Conservation (phyloP, 2,329 filamentous ascomycete species). For the Epichloe uncinata region DNA sequence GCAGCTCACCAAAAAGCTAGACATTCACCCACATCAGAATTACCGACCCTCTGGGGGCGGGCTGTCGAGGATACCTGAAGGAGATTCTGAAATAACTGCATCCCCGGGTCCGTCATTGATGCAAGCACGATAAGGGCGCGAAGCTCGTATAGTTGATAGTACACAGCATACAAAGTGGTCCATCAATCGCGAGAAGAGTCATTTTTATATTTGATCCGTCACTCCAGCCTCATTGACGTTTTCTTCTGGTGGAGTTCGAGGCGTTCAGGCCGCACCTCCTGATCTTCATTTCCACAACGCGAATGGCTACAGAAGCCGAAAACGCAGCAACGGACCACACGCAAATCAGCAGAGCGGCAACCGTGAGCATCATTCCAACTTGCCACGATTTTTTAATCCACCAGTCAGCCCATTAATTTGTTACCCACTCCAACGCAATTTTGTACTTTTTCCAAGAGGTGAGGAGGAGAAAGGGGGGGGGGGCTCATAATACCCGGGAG, state of each 20-base stretch:
- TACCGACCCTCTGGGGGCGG: constrained; percentile 28
- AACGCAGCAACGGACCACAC: not conserved
- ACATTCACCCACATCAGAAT: constrained; percentile 43
- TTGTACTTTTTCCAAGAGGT: not conserved
- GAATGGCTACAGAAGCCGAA: not conserved
- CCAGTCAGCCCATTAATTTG: too few species aligned
- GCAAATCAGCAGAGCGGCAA: not conserved
- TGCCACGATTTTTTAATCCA: too few species aligned
- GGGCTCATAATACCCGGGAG: not conserved
- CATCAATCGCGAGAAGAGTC: too few species aligned
- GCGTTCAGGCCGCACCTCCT: not conserved
- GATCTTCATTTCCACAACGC: not conserved
- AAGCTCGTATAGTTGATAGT: not conserved
- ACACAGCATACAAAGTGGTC: too few species aligned
- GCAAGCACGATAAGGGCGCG: constrained; percentile 15
- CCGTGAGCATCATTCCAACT: too few species aligned
- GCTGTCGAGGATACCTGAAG: constrained; percentile 42
- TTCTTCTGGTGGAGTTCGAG: not conserved
- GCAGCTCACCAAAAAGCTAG: constrained; percentile 75
- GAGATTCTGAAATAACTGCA: constrained; percentile 35
- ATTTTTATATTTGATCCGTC: not conserved
- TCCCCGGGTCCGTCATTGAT: constrained; percentile 14
- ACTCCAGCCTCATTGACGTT: not conserved
- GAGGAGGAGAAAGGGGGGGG: too few species aligned
- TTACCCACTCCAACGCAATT: not conserved